Percentiles rank a stretch among this genome's conserved stretches.
Evolutionary conservation across 2,329 filamentous ascomycete genomes (phyloP).

Genomic region (Didymella sp.): DNA sequence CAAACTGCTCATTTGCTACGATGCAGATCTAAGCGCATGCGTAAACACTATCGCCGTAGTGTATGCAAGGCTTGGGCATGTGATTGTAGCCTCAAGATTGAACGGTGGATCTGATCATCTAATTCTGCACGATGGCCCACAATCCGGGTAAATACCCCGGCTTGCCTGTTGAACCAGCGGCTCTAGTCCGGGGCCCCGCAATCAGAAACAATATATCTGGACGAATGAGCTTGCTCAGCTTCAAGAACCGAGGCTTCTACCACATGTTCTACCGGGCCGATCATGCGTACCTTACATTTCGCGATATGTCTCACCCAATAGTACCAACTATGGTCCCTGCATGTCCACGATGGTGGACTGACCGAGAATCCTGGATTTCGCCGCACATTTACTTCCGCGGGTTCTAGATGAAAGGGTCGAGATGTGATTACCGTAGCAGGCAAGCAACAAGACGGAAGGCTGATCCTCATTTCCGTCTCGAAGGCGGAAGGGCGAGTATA

Average conservation of each 20-base stretch:
- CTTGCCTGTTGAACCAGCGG: not conserved
- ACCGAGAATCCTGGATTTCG: not conserved
- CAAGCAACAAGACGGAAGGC: conserved; percentile 7
- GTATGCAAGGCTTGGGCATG: not conserved
- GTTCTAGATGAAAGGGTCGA: conserved; percentile 7
- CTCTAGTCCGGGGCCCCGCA: conserved; percentile 13
- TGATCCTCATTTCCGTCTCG: conserved; percentile 6
- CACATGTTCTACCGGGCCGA: conserved; percentile 15
- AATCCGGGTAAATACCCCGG: conserved; percentile 17
- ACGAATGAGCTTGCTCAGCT: not conserved
- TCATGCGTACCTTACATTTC: conserved; percentile 18
- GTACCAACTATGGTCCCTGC: not conserved
- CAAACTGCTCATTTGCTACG: not conserved
- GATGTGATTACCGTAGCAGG: not conserved
- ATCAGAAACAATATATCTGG: conserved; percentile 9
- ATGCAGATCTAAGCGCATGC: not conserved
- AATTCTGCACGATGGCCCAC: conserved; percentile 4
- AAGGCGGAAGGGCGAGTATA: conserved; percentile 10
- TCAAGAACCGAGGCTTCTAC: conserved; percentile 3
- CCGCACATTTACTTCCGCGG: not conserved
- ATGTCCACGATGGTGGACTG: not conserved
- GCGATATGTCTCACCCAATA: not conserved
- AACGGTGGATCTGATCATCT: not conserved
- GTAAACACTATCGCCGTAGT: not conserved
- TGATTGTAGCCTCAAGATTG: conserved; percentile 2